Evolutionary conservation across 1,139 yeast species (phyloP).

Genomic region (Arxiozyma slooffiae): DNA sequence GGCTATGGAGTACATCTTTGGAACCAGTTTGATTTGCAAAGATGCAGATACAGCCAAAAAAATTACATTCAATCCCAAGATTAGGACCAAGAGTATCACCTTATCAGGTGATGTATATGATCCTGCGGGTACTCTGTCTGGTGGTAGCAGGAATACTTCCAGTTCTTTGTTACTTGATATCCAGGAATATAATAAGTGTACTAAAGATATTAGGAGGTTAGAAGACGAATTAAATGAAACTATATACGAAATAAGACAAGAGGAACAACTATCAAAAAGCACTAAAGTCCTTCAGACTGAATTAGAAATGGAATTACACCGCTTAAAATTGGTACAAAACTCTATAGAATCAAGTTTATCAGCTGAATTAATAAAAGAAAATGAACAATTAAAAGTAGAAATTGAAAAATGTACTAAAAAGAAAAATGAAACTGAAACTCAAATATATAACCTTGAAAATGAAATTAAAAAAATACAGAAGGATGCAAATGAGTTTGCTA

Average conservation of each 20-base stretch:
- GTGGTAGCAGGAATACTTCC: constrained; percentile 69
- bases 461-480: constrained; percentile 54
- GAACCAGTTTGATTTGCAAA: constrained; percentile 72
- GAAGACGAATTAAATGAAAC: constrained; percentile 37
- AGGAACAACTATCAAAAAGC: constrained; percentile 39
- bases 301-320: constrained; percentile 57
- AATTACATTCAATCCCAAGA: constrained; percentile 76
- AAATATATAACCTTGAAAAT: constrained; percentile 25
- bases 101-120: constrained; percentile 90
- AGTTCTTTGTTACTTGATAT: constrained; percentile 54
- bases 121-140: constrained; percentile 91
- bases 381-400: constrained; percentile 41
- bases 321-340: constrained; percentile 50
- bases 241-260: constrained; percentile 35
- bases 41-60: constrained; percentile 82
- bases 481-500: constrained; percentile 75
- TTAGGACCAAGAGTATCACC: constrained; percentile 80
- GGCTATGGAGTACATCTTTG: constrained; percentile 92
- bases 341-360: constrained; percentile 56
- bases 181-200: constrained; percentile 55
- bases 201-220: constrained; percentile 37
- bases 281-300: constrained; percentile 58
- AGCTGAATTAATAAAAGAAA: constrained; percentile 39
- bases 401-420: constrained; percentile 38
- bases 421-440: constrained; percentile 33